A percentile compares a stretch with the other conserved stretches of the same genome.
Evolutionary conservation across 2,329 filamentous ascomycete genomes (phyloP).

Genomic region (Arthroderma sp.): DNA sequence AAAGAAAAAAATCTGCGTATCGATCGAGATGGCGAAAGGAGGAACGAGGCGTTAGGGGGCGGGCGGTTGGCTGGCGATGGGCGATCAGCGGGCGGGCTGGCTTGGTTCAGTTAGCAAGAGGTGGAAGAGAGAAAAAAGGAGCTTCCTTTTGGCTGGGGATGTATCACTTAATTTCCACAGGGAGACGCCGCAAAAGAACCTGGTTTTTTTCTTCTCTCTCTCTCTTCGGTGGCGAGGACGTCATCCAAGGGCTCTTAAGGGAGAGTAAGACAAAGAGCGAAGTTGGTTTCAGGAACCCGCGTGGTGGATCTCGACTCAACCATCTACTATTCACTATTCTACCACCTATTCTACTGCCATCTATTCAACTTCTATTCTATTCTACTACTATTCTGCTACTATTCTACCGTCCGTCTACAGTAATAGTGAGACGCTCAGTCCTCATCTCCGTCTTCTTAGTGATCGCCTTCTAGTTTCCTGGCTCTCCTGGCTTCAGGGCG

Average conservation of each 20-base stretch:
- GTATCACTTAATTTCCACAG: constrained; percentile 3
- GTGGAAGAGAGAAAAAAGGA: neutral
- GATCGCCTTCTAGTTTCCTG: no score
- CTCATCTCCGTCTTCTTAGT: no score
- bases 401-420: no score
- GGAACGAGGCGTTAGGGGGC: neutral
- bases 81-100: neutral
- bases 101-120: neutral
- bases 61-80: neutral
- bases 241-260: neutral
- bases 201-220: neutral
- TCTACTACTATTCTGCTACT: no score
- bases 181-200: neutral
- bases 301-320: neutral
- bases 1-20: neutral
- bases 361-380: neutral
- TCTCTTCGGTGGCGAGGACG: neutral
- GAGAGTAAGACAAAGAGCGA: neutral
- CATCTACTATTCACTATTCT: neutral
- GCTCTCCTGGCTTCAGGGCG: no score
- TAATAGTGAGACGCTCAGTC: no score
- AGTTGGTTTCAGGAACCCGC: neutral
- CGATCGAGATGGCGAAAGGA: no score
- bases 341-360: no score
- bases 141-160: neutral